phyloP scores from a whole-genome alignment of 1,284 basidiomycete species.

The Marasmius fiardii region DNA sequence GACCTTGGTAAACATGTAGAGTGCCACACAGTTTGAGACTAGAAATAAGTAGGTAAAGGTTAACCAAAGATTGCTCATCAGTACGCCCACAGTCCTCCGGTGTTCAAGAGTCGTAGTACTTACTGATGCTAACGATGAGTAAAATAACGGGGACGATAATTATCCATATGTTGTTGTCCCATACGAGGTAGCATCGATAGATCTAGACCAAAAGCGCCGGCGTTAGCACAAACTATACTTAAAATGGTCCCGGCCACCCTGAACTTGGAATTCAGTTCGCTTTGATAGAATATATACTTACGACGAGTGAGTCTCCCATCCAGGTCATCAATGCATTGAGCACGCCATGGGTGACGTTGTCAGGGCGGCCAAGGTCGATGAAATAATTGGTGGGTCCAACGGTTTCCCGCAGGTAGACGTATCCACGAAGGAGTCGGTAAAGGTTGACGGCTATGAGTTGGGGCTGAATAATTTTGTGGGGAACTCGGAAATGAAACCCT shows the following conservation, averaged over 20 bases:
- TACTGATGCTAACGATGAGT: constrained; percentile 24
- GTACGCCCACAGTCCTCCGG: background rate
- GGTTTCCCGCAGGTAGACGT: constrained; percentile 20
- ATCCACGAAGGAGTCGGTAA: constrained; percentile 25
- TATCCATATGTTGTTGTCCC: constrained; percentile 22
- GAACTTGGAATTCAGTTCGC: background rate
- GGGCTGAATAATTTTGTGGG: background rate
- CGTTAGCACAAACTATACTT: background rate
- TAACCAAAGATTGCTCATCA: background rate
- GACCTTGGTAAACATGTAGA: constrained; percentile 20
- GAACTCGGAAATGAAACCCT: background rate
- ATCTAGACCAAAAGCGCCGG: constrained; percentile 18
- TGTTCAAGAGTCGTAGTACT: background rate
- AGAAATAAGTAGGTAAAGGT: too few species aligned
- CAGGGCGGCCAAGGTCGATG: constrained; percentile 23
- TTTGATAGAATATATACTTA: constrained; percentile 13
- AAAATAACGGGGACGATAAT: constrained; percentile 21
- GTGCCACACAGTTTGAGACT: constrained; percentile 23
- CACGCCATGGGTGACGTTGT: constrained; percentile 25
- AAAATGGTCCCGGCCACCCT: background rate
- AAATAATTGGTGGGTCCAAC: constrained; percentile 25
- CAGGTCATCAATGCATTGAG: constrained; percentile 27
- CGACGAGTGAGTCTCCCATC: constrained; percentile 26
- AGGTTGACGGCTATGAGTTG: constrained; percentile 17
- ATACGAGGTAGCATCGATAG: constrained; percentile 28